phyloP scores from a whole-genome alignment of 1,284 basidiomycete species.

The Austroboletus niveus region DNA sequence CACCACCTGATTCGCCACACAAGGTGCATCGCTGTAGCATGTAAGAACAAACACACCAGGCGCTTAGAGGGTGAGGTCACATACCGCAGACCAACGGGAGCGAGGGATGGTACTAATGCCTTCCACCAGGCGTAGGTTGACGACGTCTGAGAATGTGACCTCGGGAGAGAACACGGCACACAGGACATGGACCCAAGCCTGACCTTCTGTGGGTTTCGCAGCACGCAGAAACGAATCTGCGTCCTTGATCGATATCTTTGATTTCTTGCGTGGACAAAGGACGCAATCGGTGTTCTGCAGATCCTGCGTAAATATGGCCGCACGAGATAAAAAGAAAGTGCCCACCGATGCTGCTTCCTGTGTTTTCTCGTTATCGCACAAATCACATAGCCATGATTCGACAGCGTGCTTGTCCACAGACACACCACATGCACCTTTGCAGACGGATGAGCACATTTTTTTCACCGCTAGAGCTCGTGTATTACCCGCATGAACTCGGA shows the following conservation, averaged over 20 bases:
- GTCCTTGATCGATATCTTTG: slow-evolving; percentile 45
- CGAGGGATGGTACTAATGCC: slow-evolving; percentile 77
- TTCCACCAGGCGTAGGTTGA: slow-evolving; percentile 75
- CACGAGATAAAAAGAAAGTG: not conserved
- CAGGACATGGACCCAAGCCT: slow-evolving; percentile 89
- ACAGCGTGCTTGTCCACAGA: slow-evolving; percentile 56
- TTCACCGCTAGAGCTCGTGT: not conserved
- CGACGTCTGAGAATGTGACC: slow-evolving; percentile 74
- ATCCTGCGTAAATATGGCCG: slow-evolving; percentile 6
- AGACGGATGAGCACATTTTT: slow-evolving; percentile 6
- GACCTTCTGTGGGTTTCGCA: slow-evolving; percentile 91
- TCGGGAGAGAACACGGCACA: slow-evolving; percentile 90
- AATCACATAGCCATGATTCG: slow-evolving; percentile 80
- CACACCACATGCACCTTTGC: slow-evolving; percentile 64
- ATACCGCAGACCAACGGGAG: slow-evolving; percentile 62
- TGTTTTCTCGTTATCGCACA: slow-evolving; percentile 78
- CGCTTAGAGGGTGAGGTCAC: slow-evolving; percentile 21
- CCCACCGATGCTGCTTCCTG: slow-evolving; percentile 76
- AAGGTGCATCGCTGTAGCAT: slow-evolving; percentile 56
- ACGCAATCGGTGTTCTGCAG: slow-evolving; percentile 69
- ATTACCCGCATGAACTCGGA: slow-evolving; percentile 72
- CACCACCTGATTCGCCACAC: slow-evolving; percentile 67
- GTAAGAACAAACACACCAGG: not conserved
- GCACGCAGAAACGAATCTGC: slow-evolving; percentile 76
- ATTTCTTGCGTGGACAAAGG: slow-evolving; percentile 67